Evolutionary conservation across 805 yeast species (phyloP), one percentile per base, ranked within the genome.

Genomic region (Wickerhamiella allomyrinae): DNA sequence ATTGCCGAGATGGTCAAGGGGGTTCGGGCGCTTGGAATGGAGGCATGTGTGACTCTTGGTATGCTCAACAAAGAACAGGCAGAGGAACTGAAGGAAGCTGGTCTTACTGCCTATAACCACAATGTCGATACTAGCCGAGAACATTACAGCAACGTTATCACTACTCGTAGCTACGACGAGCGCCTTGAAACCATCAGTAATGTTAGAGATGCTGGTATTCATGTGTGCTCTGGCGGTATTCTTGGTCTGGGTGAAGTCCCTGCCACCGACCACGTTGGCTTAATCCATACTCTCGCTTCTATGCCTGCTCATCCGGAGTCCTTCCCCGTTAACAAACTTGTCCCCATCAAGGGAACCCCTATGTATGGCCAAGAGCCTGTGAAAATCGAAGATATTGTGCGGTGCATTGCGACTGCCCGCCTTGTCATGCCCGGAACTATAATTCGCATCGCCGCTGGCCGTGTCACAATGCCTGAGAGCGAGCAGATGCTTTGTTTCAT

Each of bases 101-200:
- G 91, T 0, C 63, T 81, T 42, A 81, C 91, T 6, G 89, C 91
- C 1, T 81, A 81, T 57, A 81, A 81, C 54, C 91, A 81, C 59
- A 80, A 80, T 54, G 71, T 81, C 44, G 91, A 80, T 56, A 80
- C 91, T 2, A 79, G 87, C 1, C 68, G 85, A 51, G 84, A 79
- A 48, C 80, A 77, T 54, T 80, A 81, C 49, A 77, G 81, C 36
- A 73, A 69, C n/a, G 76, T 79, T 13, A 79, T 80, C 43, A 64
- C 82, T 10, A 77, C 89, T 1, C 67, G 91, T 55, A 54, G 72
- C 11, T 81, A 71, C 51, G 87, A 81, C 56, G 89, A 81, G 41
- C 69, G 91, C 40, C 68, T 81, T 48, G 47, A 68, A 35, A 81
- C 91, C 0, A 74, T 81, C 42, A 65, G 67, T 23, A 77, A 73